Evolutionary conservation across 768 basidiomycete species (phyloP).

Genomic region (Piloderma croceum): DNA sequence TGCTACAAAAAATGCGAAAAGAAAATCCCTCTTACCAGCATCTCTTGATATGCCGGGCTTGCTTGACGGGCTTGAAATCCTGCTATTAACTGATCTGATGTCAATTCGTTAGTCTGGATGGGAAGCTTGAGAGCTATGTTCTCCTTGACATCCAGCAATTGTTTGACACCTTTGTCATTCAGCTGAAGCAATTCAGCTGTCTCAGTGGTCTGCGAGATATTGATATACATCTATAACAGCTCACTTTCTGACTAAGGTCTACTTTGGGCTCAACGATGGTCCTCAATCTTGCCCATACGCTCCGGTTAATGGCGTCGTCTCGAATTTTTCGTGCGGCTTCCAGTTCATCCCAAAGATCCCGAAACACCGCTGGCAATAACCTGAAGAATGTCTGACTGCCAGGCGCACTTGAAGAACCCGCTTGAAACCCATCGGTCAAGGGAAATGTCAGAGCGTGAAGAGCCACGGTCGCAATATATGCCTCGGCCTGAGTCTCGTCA

Average conservation of each 20-base stretch:
- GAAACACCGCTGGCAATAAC: constrained; percentile 72
- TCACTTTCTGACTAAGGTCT: constrained; percentile 37
- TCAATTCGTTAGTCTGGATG: constrained; percentile 9
- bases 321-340: constrained; percentile 55
- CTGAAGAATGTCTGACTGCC: constrained; percentile 64
- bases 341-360: constrained; percentile 90
- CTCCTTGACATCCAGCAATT: constrained; percentile 13
- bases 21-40: constrained; percentile 59
- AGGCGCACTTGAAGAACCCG: constrained; percentile 39
- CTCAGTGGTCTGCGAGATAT: no score
- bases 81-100: constrained; percentile 48
- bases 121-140: constrained; percentile 1
- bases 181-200: constrained; percentile 8
- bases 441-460: constrained; percentile 75
- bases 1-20: constrained; percentile 1
- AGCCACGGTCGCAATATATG: constrained; percentile 84
- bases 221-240: no score
- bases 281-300: constrained; percentile 64
- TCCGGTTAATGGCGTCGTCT: constrained; percentile 61
- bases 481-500: constrained; percentile 74
- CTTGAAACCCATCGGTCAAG: constrained; percentile 55
- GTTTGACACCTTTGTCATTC: constrained; percentile 16
- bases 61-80: constrained; percentile 58
- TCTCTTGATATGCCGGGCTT: constrained; percentile 71
- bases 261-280: constrained; percentile 60